A percentile compares a stretch with the other conserved stretches of the same genome.
Evolutionary conservation across 2,329 filamentous ascomycete genomes (phyloP).

Genomic region (Beauveria scarabaeidicola): DNA sequence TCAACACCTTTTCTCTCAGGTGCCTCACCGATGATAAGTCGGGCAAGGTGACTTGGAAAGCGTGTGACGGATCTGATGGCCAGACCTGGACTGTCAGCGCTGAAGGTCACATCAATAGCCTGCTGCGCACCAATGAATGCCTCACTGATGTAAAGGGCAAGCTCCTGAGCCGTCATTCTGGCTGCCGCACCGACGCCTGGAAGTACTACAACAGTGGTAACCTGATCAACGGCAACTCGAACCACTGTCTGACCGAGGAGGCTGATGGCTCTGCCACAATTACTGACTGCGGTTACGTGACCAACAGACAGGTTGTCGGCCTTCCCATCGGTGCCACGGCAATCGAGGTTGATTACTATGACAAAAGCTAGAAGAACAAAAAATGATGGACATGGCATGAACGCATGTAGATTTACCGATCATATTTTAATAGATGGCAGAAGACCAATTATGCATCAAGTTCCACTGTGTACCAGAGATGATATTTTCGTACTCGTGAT

Average conservation of each 20-base stretch:
- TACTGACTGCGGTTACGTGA: conserved; percentile 26
- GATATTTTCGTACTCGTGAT: background rate
- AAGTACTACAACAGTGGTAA: conserved; percentile 35
- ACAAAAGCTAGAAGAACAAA: background rate
- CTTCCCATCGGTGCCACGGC: conserved; percentile 31
- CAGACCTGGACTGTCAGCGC: conserved; percentile 34
- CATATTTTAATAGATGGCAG: background rate
- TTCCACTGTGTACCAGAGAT: background rate
- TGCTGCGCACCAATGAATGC: conserved; percentile 27
- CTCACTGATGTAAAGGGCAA: conserved; percentile 20
- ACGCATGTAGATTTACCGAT: background rate
- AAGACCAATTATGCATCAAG: background rate
- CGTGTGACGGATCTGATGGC: conserved; percentile 28
- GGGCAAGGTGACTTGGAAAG: conserved; percentile 23
- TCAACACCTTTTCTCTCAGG: conserved; percentile 37
- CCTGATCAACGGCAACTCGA: conserved; percentile 25
- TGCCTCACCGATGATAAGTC: conserved; percentile 29
- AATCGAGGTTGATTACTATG: conserved; percentile 4
- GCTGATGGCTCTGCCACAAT: conserved; percentile 18
- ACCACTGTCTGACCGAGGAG: conserved; percentile 31
- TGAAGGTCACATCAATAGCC: conserved; percentile 27
- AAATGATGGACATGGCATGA: background rate
- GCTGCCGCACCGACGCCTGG: conserved; percentile 29
- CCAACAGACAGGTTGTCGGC: conserved; percentile 37
- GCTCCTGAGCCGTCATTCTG: conserved; percentile 12